phyloP scores from a whole-genome alignment of 2,329 filamentous ascomycete genomes.

The Colletotrichum caudatum region DNA sequence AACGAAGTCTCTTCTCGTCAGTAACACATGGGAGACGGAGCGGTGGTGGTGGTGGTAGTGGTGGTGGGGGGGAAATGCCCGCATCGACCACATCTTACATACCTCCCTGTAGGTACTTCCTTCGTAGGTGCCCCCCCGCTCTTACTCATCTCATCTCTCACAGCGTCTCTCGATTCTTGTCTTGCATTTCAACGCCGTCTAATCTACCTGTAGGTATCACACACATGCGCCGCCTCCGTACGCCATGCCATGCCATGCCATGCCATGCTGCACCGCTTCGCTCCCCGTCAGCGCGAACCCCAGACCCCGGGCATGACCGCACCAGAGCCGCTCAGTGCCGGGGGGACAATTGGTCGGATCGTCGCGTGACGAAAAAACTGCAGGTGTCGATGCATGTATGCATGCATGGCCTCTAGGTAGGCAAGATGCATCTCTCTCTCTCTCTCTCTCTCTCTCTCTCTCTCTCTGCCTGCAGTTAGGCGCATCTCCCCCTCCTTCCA shows the following conservation, averaged over 20 bases:
- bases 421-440: conserved; percentile 32
- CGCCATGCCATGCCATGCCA: background rate
- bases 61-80: background rate
- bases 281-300: background rate
- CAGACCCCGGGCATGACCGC: conserved; percentile 10
- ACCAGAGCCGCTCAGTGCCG: conserved; percentile 14
- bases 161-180: background rate
- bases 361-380: conserved; percentile 30
- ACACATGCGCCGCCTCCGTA: background rate
- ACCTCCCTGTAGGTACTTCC: background rate
- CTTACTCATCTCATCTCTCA: background rate
- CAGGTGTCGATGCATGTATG: background rate
- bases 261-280: background rate
- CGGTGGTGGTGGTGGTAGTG: too few species aligned
- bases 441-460: conserved; percentile 19
- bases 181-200: background rate
- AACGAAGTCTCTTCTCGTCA: background rate
- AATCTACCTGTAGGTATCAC: background rate
- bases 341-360: background rate
- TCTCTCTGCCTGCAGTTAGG: conserved; percentile 25
- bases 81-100: background rate
- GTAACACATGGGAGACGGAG: background rate
- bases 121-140: background rate
- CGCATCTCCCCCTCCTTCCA: conserved; percentile 16
- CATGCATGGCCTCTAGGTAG: conserved; percentile 12